Percentiles rank a stretch among this genome's conserved stretches.
Evolutionary conservation across 768 basidiomycete species (phyloP).

Genomic region (Mycena venus): DNA sequence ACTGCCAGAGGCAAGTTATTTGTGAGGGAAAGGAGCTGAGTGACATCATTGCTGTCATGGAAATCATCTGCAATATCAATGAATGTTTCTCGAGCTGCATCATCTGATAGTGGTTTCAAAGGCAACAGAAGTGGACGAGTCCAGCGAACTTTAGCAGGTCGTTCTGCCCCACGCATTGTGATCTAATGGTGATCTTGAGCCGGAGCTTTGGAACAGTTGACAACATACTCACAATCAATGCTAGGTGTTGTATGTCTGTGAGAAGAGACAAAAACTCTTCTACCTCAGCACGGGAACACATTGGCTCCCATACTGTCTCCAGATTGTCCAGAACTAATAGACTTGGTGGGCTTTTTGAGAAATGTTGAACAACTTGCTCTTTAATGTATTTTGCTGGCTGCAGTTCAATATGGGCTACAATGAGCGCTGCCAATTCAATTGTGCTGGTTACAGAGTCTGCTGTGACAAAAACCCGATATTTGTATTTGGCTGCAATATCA

Average conservation of each 20-base stretch:
- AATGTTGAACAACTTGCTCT: not conserved
- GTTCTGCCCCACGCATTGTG: no score
- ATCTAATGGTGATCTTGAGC: no score
- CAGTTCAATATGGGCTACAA: not conserved
- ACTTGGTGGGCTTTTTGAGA: not conserved
- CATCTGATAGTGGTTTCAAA: no score
- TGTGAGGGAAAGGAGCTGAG: no score
- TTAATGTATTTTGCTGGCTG: not conserved
- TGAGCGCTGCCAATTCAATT: not conserved
- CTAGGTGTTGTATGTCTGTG: not conserved
- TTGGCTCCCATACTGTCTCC: not conserved
- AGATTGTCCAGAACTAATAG: not conserved
- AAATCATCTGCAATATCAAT: no score
- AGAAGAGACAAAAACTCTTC: constrained; percentile 8
- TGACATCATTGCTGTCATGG: no score
- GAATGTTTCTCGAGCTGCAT: no score
- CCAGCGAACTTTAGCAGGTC: no score
- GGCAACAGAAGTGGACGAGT: no score
- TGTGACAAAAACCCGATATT: not conserved
- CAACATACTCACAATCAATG: no score
- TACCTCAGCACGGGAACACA: not conserved
- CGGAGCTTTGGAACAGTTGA: no score
- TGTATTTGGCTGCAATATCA: not conserved
- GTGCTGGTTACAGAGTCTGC: not conserved
- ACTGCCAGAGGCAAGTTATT: no score